Evolutionary conservation across 495 filamentous ascomycete species (phyloP), one percentile per base, ranked within the genome.

Genomic region (Acidiella bohemica): DNA sequence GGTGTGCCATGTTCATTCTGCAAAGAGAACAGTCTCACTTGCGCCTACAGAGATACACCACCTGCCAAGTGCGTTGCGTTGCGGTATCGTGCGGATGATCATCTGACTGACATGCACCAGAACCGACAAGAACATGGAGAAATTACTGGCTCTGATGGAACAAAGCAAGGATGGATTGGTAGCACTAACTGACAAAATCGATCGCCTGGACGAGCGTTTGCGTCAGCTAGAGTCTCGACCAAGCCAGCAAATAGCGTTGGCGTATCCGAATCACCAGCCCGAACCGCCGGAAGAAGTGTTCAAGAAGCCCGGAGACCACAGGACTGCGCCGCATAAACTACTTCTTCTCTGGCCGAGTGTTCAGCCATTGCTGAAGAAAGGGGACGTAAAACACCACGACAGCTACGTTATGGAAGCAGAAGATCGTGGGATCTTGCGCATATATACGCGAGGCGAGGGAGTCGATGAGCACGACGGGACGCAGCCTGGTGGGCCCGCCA

Each of bases 381-480:
- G 50, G 64, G 50, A 59, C 56, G 52, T 52, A 17, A 40, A 44
- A 52, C 73, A 65, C 21, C 59, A 66, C 26, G 60, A 67, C 26
- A 71, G 71, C 42, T 85, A 84, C 55, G 72, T 84, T 5, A 81
- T 94, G 61, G 64, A 74, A 18, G 63, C 74, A 33, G 88, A 95
- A 55, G 67, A 70, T 32, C 76, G 84, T 5, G 85, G 86, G 4
- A 58, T 84, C 12, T 67, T 92, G 10, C 72, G 77, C 18, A 57
- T 92, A 25, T 87, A 78, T 57, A 84, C 84, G 12, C 72, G 79
- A 43, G 86, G 86, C 2, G 83, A 88, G 55, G 80, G 75, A 16
- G 59, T 68, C 19, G 78, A 78, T 46, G 57, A 54, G 41, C 44
- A 47, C 43, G 30, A 58, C 27, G 49, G 38, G 56, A 68, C 37